These are phyloP conservation scores for Tetrahymena elliotti DNA, from an alignment of 73 alveolate species.

Conservation along the genomic window DNA sequence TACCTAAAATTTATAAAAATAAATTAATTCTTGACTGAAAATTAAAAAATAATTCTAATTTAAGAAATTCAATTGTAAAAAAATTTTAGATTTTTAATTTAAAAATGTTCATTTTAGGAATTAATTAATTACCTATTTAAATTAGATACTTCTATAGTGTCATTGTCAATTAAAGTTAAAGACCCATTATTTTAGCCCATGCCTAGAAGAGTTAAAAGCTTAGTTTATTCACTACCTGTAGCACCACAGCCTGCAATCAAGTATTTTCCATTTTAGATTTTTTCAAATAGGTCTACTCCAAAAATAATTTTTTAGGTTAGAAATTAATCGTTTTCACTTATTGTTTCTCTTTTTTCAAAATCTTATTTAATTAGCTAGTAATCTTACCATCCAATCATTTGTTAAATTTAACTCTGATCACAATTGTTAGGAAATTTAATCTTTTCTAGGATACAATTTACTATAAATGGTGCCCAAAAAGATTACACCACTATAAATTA, in stretches of 20 bases:
- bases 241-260: background rate
- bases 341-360: background rate
- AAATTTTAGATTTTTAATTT: no score
- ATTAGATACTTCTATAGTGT: background rate
- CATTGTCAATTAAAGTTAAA: background rate
- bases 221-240: background rate
- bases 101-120: no score
- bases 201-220: background rate
- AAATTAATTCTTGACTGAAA: no score
- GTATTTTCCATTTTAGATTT: background rate
- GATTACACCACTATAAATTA: background rate
- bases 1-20: background rate
- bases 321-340: background rate
- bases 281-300: background rate
- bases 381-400: background rate
- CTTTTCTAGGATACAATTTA: background rate
- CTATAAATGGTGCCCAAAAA: background rate
- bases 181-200: no score
- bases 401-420: background rate
- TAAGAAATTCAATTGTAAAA: no score
- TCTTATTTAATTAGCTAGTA: background rate
- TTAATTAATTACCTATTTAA: background rate
- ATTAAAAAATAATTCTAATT: no score
- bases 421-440: no score
- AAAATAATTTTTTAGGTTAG: no score